Conservation (phyloP, 495 filamentous ascomycete genomes). For the Venustampulla echinocandica region DNA sequence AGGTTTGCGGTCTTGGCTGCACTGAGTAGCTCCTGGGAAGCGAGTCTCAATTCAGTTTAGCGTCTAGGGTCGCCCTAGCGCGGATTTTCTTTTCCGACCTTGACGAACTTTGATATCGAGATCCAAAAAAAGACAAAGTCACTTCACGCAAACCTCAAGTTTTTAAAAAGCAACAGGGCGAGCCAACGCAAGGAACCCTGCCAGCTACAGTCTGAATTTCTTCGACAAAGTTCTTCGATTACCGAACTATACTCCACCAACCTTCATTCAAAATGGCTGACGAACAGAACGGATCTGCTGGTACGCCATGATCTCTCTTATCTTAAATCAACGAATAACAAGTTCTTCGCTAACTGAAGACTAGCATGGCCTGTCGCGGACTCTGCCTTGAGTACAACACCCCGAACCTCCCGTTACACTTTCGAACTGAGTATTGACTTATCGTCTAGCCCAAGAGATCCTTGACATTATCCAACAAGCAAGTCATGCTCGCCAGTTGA, state of each 20-base stretch:
- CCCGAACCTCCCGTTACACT: neutral
- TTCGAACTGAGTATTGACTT: conserved; percentile 22
- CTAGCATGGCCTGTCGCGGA: conserved; percentile 89
- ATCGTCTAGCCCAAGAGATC: conserved; percentile 48
- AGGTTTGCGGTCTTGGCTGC: conserved; percentile 13
- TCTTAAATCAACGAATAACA: neutral
- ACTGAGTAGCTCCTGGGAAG: conserved; percentile 9
- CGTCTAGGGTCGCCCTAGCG: neutral
- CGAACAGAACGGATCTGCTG: conserved; percentile 38
- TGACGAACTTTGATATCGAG: conserved; percentile 2
- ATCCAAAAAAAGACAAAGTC: neutral
- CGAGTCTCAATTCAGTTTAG: neutral
- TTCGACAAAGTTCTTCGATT: conserved; percentile 18
- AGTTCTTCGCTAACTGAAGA: neutral
- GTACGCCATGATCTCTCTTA: conserved; percentile 19
- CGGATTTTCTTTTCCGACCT: conserved; percentile 9
- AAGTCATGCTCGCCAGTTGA: conserved; percentile 73
- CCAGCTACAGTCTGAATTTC: conserved; percentile 1
- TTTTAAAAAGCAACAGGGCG: conserved; percentile 33
- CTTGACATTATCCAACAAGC: conserved; percentile 86
- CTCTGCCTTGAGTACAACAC: conserved; percentile 41
- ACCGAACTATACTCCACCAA: conserved; percentile 6
- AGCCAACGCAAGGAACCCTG: conserved; percentile 59
- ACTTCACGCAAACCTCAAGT: neutral
- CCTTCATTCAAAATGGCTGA: conserved; percentile 34